Base-by-base conservation (phyloP, 2,329 filamentous ascomycete species). In the Sporothrix globosa region DNA sequence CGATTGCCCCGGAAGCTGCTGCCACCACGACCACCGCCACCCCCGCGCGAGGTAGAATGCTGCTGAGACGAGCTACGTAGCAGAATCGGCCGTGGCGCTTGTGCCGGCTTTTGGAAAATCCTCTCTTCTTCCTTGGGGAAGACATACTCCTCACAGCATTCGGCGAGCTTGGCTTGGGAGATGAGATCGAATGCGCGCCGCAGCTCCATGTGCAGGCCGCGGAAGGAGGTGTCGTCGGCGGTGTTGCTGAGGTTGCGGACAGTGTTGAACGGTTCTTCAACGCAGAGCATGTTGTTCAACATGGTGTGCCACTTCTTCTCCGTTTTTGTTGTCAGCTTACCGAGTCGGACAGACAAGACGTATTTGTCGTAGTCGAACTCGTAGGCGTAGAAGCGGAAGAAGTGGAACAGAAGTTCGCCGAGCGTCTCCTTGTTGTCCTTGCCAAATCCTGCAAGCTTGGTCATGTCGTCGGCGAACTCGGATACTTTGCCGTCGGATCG, bases 181-280 rank as follows among this genome's bases (percentile, higher is more conserved):
- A 97, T 87, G 69, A 93, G 81, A 71, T 93, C 91, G 78, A 97
- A 98, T 0, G 96, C 96, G 74, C 93, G 87, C 72, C 96, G 89
- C 66, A 99, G 83, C 80, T 99, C 96, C 74, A 93, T 80, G 78
- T 99, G 96, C 41, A 99, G 87, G 1, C 96, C 96, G 67, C 91
- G 88, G 81, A 97, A 97, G 0, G 96, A 95, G 56, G 92, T 96
- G 78, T 97, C 94, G 78, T 99, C 96, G 10, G 93, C 96, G 1
- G 96, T 98, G 76, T 99, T 99, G 54, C 94, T 96, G 60, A 99
- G 84, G 78, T 99, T 99, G 54, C 96, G 88, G 48, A 86, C 86
- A 4, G 86, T 91, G 76, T 97, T 99, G 84, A 99, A 99, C 0
- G 96, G 96, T 79, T 99, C 96, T 78, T 99, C 96, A 13, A 99